Base-by-base conservation (phyloP, 1,139 yeast species). In the Geotrichum restrictum region DNA sequence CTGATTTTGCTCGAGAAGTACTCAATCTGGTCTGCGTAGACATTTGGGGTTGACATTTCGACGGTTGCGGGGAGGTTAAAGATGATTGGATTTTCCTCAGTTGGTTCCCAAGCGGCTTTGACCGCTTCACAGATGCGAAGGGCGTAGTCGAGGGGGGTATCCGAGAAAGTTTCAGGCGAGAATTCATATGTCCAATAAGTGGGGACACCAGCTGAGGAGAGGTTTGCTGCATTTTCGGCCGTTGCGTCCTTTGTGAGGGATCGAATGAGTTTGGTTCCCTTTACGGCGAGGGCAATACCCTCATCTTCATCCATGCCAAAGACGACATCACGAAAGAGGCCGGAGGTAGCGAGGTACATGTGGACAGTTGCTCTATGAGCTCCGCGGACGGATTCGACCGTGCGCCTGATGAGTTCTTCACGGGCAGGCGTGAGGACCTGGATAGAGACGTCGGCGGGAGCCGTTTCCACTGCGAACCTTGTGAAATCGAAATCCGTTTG, bases 21-120 rank as follows among this genome's bases (percentile, higher is more conserved):
- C 73, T 93, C 98, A 59, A 93, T 83, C 74, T 91, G 98, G 72
- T 93, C 98, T 51, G 98, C 98, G 65, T 88, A 93, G 43, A 91
- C 83, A 69, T 93, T 93, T 58, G 98, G 98, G 42, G 94, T 80
- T 24, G 95, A 75, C 79, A 91, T 86, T 74, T 93, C 98, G 38
- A 93, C 98, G n/a, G 98, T 93, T 41, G 98, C 98, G 10, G 98
- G 98, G 63, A 93, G 78, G 74, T 93, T 93, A 78, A 93, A 91
- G 62, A 93, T 88, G 62, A 93, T 88, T 56, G 96, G 96, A 60
- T 80, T 78, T 55, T 86, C 93, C 32, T 62, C 82, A 5, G 87
- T 72, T 51, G 98, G 98, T 56, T 75, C 89, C 98, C 98, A 93
- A 7, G 93, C 97, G 29, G 75, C 74, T 71, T 88, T 88, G 47